A percentile compares a stretch with the other conserved stretches of the same genome.
These are phyloP conservation scores for Rhodotorula taiwanensis DNA, from an alignment of 768 basidiomycete species.

Conservation along the genomic window DNA sequence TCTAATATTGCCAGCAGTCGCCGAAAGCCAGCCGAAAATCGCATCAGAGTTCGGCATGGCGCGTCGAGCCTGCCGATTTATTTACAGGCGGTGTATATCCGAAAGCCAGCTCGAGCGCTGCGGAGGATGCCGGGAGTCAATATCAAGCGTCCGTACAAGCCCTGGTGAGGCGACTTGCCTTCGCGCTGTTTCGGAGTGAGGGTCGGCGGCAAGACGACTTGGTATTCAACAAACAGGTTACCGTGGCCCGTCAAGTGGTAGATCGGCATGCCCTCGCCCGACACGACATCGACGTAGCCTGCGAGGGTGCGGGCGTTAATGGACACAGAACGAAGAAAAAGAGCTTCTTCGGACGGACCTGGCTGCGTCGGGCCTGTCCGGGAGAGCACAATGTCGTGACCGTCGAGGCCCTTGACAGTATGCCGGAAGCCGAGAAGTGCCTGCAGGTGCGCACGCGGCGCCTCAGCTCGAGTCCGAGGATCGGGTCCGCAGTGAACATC, in stretches of 20 bases:
- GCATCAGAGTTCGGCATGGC: background rate
- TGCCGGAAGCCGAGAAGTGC: slow-evolving; percentile 93
- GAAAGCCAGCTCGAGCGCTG: slow-evolving; percentile 30
- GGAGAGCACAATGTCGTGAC: slow-evolving; percentile 62
- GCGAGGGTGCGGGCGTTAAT: background rate
- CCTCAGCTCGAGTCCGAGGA: too few species aligned
- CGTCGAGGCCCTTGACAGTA: slow-evolving; percentile 86
- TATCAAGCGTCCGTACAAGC: too few species aligned
- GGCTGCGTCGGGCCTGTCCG: slow-evolving; percentile 85
- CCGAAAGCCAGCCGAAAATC: too few species aligned
- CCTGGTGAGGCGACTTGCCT: slow-evolving; percentile 56
- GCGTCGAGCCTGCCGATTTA: too few species aligned
- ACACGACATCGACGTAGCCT: slow-evolving; percentile 79
- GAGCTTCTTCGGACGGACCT: slow-evolving; percentile 52
- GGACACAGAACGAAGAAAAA: background rate
- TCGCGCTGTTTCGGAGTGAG: slow-evolving; percentile 60
- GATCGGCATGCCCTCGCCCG: slow-evolving; percentile 83
- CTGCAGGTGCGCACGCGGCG: slow-evolving; percentile 51
- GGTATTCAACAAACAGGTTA: slow-evolving; percentile 87
- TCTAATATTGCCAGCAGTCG: too few species aligned
- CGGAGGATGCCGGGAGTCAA: too few species aligned
- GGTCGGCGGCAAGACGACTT: slow-evolving; percentile 74
- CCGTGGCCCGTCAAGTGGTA: slow-evolving; percentile 59
- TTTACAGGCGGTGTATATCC: slow-evolving; percentile 16
- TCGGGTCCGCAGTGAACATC: background rate